Base-by-base conservation (phyloP, 306 rosid genomes). In the Carpinus viminea region DNA sequence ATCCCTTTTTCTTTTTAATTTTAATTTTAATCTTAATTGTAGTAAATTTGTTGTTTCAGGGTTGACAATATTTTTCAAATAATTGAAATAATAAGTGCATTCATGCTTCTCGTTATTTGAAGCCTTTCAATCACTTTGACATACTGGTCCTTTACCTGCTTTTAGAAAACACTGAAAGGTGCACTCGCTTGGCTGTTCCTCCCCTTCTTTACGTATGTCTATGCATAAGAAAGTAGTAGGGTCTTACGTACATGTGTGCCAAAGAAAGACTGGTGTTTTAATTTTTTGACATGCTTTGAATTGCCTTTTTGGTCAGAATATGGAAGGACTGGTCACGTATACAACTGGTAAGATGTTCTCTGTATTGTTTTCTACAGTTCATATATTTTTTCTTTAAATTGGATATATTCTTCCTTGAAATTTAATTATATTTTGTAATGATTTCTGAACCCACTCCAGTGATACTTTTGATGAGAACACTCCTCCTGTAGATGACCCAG, bases 381-480 rank as follows among this genome's bases (percentile, higher is more conserved):
- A 6, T 65, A 34, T 36, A 11, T 13, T 17, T 72, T 65, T 68
- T 78, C 52, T 16, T 76, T 66, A 50, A 47, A 69, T 71, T 76
- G 72, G 66, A 76, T 66, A 43, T 61, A 12, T 13, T 53, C 26
- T 64, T 55, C 41, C 65, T 28, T 74, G 45, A 55, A 68, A 21
- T 78, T 52, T 81, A 51, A 3, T 73, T 50, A 18, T 38, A 47
- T 16, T 16, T 26, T 70, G 78, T 77, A 2, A 73, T 76, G 75
- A 59, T 78, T 64, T 75, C 76, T 80, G 78, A 77, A 82, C 81
- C 77, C 55, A 78, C 74, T 74, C 41, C 92, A 94, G 97, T 54
- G 97, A 92, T 84, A 94, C 98, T 83, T 94, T 94, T 70, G 97
- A 92, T 43, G 98, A 94, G 87, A 94, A 94, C 88, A 94, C 98